A percentile compares a stretch with the other conserved stretches of the same genome.
phyloP scores from a whole-genome alignment of 805 yeast genomes.

The Myxozyma mucilagina region DNA sequence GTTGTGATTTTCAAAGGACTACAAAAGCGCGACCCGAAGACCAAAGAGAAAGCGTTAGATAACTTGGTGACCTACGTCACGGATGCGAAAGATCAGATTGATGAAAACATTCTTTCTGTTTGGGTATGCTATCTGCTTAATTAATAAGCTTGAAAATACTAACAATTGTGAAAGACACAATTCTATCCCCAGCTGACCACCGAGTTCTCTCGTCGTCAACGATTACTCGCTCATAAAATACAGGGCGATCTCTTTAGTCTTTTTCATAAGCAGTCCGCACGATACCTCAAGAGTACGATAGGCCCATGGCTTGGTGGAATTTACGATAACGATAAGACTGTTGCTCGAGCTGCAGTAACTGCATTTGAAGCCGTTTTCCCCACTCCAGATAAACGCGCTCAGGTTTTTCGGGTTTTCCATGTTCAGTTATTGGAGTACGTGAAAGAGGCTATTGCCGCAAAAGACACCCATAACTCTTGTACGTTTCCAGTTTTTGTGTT shows the following conservation, averaged over 20 bases:
- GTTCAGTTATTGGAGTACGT: constrained; percentile 57
- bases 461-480: constrained; percentile 17
- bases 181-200: constrained; percentile 76
- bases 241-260: constrained; percentile 56
- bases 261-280: constrained; percentile 59
- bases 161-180: constrained; percentile 45
- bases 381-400: constrained; percentile 53
- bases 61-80: constrained; percentile 50
- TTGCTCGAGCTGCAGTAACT: constrained; percentile 51
- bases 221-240: constrained; percentile 62
- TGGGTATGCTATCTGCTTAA: constrained; percentile 41
- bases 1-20: constrained; percentile 72
- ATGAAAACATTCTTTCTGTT: constrained; percentile 64
- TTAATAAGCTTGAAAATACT: too few species aligned
- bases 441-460: constrained; percentile 47
- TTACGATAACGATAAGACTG: constrained; percentile 68
- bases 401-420: constrained; percentile 62
- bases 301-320: constrained; percentile 74
- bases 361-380: constrained; percentile 58
- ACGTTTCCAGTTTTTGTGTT: background rate
- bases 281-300: constrained; percentile 67
- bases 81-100: constrained; percentile 41
- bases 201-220: constrained; percentile 66
- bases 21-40: constrained; percentile 76
- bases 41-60: constrained; percentile 74